These are phyloP conservation scores for Amaranthus palmeri DNA, from an alignment of 148 eudicot genomes.

Conservation along the genomic window DNA sequence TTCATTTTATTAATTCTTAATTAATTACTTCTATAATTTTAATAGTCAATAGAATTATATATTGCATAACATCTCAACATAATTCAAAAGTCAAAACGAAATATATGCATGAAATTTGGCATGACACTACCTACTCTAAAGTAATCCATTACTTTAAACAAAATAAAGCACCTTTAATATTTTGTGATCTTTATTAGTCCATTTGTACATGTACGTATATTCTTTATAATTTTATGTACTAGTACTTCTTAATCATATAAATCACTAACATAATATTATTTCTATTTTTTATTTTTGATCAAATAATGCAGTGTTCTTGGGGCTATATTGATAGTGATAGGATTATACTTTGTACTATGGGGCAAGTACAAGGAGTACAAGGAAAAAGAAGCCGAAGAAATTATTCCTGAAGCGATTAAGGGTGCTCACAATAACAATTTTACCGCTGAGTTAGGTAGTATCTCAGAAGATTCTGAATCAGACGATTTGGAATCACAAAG, in stretches of 20 bases:
- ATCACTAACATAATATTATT: constrained; percentile 6
- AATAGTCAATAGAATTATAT: too few species aligned
- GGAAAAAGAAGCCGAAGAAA: constrained; percentile 47
- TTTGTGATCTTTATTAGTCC: constrained; percentile 17
- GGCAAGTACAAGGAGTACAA: constrained; percentile 79
- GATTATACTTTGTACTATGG: constrained; percentile 84
- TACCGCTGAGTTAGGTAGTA: constrained; percentile 13
- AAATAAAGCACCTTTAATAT: constrained; percentile 22
- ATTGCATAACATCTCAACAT: neutral
- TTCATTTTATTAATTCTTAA: too few species aligned
- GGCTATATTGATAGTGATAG: constrained; percentile 56
- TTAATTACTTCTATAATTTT: too few species aligned
- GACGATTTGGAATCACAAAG: constrained; percentile 22
- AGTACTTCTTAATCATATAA: neutral
- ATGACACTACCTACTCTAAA: constrained; percentile 5
- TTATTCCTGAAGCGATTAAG: constrained; percentile 43
- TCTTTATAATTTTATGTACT: neutral
- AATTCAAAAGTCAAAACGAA: neutral
- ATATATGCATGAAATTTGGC: constrained; percentile 5
- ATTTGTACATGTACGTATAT: neutral
- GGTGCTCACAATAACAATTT: constrained; percentile 5
- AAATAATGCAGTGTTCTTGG: constrained; percentile 51
- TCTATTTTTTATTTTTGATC: neutral
- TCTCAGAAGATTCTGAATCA: constrained; percentile 17
- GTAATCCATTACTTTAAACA: constrained; percentile 7